Evolutionary conservation across 768 basidiomycete genomes (phyloP), one percentile per base, ranked within the genome.

Genomic region (Atractiella rhizophila): DNA sequence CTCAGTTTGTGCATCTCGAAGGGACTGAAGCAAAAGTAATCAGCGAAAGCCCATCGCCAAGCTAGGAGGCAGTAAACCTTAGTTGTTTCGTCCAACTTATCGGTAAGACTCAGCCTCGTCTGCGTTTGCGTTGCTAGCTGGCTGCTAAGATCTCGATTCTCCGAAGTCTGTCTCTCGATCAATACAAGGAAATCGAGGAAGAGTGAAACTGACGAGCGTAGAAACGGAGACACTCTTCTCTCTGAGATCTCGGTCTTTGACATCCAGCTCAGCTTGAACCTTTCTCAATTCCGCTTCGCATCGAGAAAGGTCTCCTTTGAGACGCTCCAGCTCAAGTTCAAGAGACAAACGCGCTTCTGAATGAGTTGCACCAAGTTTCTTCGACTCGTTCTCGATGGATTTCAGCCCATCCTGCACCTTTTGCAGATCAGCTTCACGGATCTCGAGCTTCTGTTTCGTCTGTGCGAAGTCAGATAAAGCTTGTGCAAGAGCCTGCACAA

Each of bases 51-150:
- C n/a, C n/a, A n/a, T n/a, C n/a, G n/a, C n/a, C n/a, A n/a, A n/a
- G n/a, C n/a, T n/a, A n/a, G n/a, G 9, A 10, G 13, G 4, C 4
- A 39, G n/a, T n/a, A 27, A n/a, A 59, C 63, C 21, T 66, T 64
- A 51, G 76, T 71, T 2, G 69, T 64, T 0, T 53, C 50, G 51
- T 91, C 85, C n/a, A 91, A 63, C 66, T 83, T 88, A 60, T 94
- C 88, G 1, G 76, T 68, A 4, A 83, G 57, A 50, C 85, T 79
- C 39, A 96, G 62, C 41, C 78, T 63, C 11, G 81, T 74, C 57
- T 94, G 88, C 0, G 78, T 79, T 58, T 85, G 80, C 9, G 74
- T 65, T 0, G 82, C 74, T 1, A 91, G 63, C 54, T 80, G 75
- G 1, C 67, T 66, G 4, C 75, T 67, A 18, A 94, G 63, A 45